These are phyloP conservation scores for Auriscalpium orientale DNA, from an alignment of 768 basidiomycete species.

Conservation along the genomic window DNA sequence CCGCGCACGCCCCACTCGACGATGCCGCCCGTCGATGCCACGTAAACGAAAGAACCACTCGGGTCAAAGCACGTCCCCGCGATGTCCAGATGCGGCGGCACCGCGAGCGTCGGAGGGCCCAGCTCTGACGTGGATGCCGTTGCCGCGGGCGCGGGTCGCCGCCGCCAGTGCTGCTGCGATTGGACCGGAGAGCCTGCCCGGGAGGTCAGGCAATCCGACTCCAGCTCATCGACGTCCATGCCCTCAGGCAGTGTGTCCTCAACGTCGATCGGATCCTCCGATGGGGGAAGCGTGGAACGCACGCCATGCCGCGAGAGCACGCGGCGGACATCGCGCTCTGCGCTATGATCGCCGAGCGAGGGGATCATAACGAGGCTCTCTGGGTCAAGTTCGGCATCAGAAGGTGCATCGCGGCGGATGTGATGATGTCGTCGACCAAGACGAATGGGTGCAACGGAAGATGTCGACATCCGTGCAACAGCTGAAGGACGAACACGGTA, in stretches of 20 bases:
- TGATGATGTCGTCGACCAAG: neutral
- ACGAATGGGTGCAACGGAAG: constrained; percentile 8
- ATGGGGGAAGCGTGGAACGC: constrained; percentile 22
- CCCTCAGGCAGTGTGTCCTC: constrained; percentile 15
- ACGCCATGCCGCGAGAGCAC: constrained; percentile 44
- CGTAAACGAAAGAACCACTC: constrained; percentile 57
- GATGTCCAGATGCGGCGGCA: constrained; percentile 39
- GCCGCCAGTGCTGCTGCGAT: constrained; percentile 31
- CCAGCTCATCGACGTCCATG: constrained; percentile 30
- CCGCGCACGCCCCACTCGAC: constrained; percentile 74
- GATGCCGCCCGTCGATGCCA: constrained; percentile 55
- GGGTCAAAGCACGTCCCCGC: constrained; percentile 75
- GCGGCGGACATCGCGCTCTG: constrained; percentile 52
- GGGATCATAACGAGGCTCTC: constrained; percentile 43
- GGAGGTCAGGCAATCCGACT: constrained; percentile 48
- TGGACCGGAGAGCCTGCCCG: constrained; percentile 39
- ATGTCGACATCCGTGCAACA: constrained; percentile 1
- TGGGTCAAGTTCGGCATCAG: neutral
- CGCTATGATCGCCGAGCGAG: constrained; percentile 43
- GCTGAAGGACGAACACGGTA: neutral
- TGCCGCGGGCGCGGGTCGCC: constrained; percentile 5
- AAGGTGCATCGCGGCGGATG: neutral
- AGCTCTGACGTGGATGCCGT: constrained; percentile 1
- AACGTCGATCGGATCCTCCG: constrained; percentile 2
- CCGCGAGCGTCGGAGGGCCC: constrained; percentile 1